phyloP scores from a whole-genome alignment of 345 rosid genomes.

The Syzygium grande region DNA sequence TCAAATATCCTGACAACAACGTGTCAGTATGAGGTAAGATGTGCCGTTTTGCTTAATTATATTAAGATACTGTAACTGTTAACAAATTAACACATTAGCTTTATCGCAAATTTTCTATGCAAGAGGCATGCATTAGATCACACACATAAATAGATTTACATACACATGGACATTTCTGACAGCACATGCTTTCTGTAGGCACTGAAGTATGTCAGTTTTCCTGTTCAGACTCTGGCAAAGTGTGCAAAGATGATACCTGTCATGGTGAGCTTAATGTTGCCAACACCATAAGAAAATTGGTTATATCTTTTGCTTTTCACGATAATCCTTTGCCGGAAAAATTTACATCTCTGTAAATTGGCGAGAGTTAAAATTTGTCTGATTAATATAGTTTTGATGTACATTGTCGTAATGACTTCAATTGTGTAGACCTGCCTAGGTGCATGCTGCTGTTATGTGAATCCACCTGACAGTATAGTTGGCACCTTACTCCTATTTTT shows the following conservation, averaged over 20 bases:
- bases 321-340: background rate
- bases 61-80: background rate
- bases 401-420: background rate
- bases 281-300: background rate
- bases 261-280: slow-evolving; percentile 48
- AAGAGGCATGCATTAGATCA: background rate
- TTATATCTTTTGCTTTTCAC: background rate
- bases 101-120: background rate
- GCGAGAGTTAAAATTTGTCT: background rate
- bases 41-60: background rate
- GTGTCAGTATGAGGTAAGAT: slow-evolving; percentile 87
- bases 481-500: background rate
- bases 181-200: slow-evolving; percentile 44
- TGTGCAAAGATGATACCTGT: slow-evolving; percentile 99
- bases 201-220: slow-evolving; percentile 94
- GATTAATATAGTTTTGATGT: background rate
- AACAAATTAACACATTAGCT: background rate
- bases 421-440: background rate
- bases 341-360: background rate
- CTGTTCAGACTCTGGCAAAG: slow-evolving; percentile 89
- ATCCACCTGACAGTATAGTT: background rate
- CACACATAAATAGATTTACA: background rate
- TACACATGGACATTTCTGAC: background rate
- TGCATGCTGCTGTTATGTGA: background rate
- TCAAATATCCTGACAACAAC: slow-evolving; percentile 86